A percentile compares a stretch with the other conserved stretches of the same genome.
Evolutionary conservation across 352 stramenopile genomes (phyloP).

Genomic region (Paralagenidium karlingii): DNA sequence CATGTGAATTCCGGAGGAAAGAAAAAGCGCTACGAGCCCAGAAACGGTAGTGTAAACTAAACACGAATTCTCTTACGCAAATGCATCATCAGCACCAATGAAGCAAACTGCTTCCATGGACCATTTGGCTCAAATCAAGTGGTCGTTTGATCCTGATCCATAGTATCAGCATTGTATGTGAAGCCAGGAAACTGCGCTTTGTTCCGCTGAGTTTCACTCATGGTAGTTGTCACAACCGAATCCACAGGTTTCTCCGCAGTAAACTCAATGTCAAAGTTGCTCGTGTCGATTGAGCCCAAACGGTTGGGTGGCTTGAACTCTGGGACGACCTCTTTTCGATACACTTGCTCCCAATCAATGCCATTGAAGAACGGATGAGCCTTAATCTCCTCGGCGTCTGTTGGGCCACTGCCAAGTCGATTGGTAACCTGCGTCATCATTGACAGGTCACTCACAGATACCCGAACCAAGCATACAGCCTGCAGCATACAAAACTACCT

Average conservation of each 20-base stretch:
- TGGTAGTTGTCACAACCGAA: constrained; percentile 83
- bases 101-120: too few relatives aligned
- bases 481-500: too few relatives aligned
- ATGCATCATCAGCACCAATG: too few relatives aligned
- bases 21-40: too few relatives aligned
- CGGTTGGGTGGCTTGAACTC: constrained; percentile 88
- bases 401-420: constrained; percentile 75
- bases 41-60: too few relatives aligned
- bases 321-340: constrained; percentile 77
- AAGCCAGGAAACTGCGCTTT: constrained; percentile 86
- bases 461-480: background rate
- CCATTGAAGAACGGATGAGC: constrained; percentile 87
- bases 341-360: constrained; percentile 86
- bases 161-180: constrained; percentile 83
- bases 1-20: constrained; percentile 13
- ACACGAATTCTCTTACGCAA: too few relatives aligned
- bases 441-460: background rate
- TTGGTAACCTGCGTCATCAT: too few relatives aligned
- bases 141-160: constrained; percentile 76
- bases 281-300: constrained; percentile 85
- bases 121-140: too few relatives aligned
- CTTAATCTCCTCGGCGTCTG: constrained; percentile 89
- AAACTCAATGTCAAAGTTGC: constrained; percentile 92
- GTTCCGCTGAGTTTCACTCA: constrained; percentile 84
- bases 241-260: constrained; percentile 85